Percentiles rank a stretch among this genome's conserved stretches.
phyloP scores from a whole-genome alignment of 2,329 filamentous ascomycete species.

The Parafenestella ontariensis region DNA sequence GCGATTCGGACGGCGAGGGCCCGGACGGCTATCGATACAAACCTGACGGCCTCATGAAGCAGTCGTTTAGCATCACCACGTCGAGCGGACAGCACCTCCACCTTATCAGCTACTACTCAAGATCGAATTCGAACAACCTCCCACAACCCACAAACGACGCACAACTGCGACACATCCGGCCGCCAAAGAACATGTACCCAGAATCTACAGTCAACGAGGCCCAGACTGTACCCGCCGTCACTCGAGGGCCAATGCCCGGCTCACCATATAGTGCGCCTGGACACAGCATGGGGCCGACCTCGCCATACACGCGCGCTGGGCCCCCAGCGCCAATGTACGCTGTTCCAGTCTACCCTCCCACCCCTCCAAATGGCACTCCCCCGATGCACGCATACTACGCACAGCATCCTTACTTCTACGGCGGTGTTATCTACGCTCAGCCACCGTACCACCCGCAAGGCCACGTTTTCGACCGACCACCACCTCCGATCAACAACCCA shows the following conservation, averaged over 20 bases:
- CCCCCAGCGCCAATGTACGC: slow-evolving; percentile 51
- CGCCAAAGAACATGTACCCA: slow-evolving; percentile 94
- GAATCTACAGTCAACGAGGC: slow-evolving; percentile 92
- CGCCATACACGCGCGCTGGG: slow-evolving; percentile 55
- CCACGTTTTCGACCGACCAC: slow-evolving; percentile 45
- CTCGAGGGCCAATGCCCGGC: slow-evolving; percentile 71
- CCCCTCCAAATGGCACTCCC: slow-evolving; percentile 51
- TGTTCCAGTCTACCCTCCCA: slow-evolving; percentile 51
- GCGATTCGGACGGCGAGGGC: slow-evolving; percentile 80
- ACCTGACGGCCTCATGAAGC: slow-evolving; percentile 98
- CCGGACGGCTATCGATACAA: slow-evolving; percentile 59
- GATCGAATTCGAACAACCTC: slow-evolving; percentile 77
- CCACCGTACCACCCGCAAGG: slow-evolving; percentile 35
- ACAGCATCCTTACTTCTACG: slow-evolving; percentile 43
- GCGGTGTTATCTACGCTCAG: slow-evolving; percentile 44
- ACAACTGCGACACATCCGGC: slow-evolving; percentile 79
- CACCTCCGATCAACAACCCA: slow-evolving; percentile 49
- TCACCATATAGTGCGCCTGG: slow-evolving; percentile 62
- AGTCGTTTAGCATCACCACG: slow-evolving; percentile 98
- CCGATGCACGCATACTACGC: slow-evolving; percentile 50
- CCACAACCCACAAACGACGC: slow-evolving; percentile 84
- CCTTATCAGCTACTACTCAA: slow-evolving; percentile 95
- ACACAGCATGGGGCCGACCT: slow-evolving; percentile 62
- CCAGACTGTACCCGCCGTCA: slow-evolving; percentile 80
- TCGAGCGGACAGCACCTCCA: slow-evolving; percentile 89